These are phyloP conservation scores for Omphalotus guepiniiformis DNA, from an alignment of 768 basidiomycete species.

Conservation along the genomic window DNA sequence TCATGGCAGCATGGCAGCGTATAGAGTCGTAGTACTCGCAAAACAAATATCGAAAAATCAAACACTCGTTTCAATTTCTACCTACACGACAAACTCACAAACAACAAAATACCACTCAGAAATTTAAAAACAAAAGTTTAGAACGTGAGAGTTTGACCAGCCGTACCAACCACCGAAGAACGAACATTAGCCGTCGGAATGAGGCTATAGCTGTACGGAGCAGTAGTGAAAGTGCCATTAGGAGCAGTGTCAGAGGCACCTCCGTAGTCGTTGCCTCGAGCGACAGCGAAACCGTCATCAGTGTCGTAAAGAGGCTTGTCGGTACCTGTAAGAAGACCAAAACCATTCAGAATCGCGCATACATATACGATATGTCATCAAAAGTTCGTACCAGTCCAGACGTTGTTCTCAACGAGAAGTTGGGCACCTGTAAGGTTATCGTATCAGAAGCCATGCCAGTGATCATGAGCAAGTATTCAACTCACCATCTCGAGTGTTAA, in stretches of 20 bases:
- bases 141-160: constrained; percentile 28
- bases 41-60: no score
- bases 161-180: constrained; percentile 23
- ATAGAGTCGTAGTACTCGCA: no score
- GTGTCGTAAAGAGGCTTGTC: constrained; percentile 38
- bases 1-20: no score
- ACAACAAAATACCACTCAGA: no score
- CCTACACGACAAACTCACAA: no score
- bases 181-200: constrained; percentile 22
- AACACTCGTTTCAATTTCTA: no score
- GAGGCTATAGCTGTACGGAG: constrained; percentile 32
- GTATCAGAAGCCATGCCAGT: background rate
- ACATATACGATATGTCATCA: background rate
- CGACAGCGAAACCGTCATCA: constrained; percentile 37
- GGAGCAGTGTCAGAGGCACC: constrained; percentile 29
- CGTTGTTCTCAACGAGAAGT: constrained; percentile 44
- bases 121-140: no score
- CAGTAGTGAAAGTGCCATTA: constrained; percentile 27
- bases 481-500: constrained; percentile 38
- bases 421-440: constrained; percentile 30
- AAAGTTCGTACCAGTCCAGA: constrained; percentile 32
- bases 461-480: background rate
- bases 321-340: constrained; percentile 17
- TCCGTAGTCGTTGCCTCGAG: constrained; percentile 33
- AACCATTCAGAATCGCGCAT: background rate